Base-by-base conservation (phyloP, 441 rosid species). In the Populus tomentosa region DNA sequence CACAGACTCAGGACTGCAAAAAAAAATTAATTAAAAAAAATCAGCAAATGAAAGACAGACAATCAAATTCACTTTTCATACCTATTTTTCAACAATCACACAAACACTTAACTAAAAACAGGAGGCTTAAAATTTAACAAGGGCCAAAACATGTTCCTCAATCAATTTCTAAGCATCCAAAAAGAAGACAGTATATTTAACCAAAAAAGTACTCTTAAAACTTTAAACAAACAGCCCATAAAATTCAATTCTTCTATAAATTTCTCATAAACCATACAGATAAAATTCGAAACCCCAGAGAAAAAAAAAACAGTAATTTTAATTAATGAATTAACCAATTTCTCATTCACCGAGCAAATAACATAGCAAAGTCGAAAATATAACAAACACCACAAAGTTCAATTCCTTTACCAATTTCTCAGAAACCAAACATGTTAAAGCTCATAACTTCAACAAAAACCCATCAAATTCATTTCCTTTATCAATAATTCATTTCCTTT, bases 1-100 rank as follows among this genome's bases (percentile, higher is more conserved):
- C 18, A 92, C 97, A 69, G 97, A 85, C 86, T 94, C 98, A 2
- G 98, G 98, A 81, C 98, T 96, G 82, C 23, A 71, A 75, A 76
- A 21, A 11, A 71, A 14, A 11, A 61, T 30, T 6, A 69, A 28
- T 9, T 21, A 71, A 14, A 8, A 4, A 36, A 75, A 14, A 46
- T 46, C 56, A 46, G 18, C 20, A 13, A 46, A 46, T 46, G 6
- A 46, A 46, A 46, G 56, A 46, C 20, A 46, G 50, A 40, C 9
- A 74, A 28, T 40, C 10, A 56, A 8, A 59, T 42, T 10, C 4
- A 7, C 23, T 67, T 53, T 20, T 3, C 71, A 24, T 10, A 21
- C 13, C 28, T 21, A 61, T 23, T 61, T 61, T 10, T 21, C 65
- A 61, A 61, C 65, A 61, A 21, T 61, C 10, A 61, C 64, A 8